phyloP scores from a whole-genome alignment of 2,329 filamentous ascomycete genomes.

The Grosmannia serpens region DNA sequence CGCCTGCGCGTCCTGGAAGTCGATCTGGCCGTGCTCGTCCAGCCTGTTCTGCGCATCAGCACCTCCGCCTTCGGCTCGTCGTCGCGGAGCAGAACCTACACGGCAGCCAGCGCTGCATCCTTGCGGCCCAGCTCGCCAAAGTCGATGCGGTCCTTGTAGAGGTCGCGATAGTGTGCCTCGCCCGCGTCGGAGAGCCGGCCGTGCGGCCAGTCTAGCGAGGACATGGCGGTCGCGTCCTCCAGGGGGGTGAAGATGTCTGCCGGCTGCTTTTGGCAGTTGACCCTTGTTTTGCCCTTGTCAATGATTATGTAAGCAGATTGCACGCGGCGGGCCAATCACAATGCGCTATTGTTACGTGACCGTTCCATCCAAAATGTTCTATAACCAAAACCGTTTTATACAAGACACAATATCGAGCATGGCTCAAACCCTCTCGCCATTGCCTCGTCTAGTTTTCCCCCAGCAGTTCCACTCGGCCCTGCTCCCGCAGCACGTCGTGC shows the following conservation, averaged over 20 bases:
- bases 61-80: no score
- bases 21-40: constrained; percentile 40
- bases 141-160: constrained; percentile 30
- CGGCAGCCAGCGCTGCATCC: constrained; percentile 28
- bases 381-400: not conserved
- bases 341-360: not conserved
- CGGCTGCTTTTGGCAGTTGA: not conserved
- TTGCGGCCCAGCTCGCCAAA: constrained; percentile 30
- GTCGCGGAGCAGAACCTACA: constrained; percentile 26
- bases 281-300: not conserved
- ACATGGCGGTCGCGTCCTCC: constrained; percentile 12
- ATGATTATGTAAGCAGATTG: not conserved
- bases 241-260: not conserved
- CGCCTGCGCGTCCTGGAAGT: constrained; percentile 69
- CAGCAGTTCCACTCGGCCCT: constrained; percentile 8
- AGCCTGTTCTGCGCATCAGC: constrained; percentile 20
- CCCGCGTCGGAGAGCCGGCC: not conserved
- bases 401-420: not conserved
- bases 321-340: not conserved
- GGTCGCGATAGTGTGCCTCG: constrained; percentile 22
- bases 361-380: not conserved
- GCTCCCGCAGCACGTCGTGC: constrained; percentile 8
- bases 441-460: not conserved
- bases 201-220: not conserved
- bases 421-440: not conserved